A percentile compares a stretch with the other conserved stretches of the same genome.
phyloP scores from a whole-genome alignment of 805 yeast species.

The Suhomyces sp. region DNA sequence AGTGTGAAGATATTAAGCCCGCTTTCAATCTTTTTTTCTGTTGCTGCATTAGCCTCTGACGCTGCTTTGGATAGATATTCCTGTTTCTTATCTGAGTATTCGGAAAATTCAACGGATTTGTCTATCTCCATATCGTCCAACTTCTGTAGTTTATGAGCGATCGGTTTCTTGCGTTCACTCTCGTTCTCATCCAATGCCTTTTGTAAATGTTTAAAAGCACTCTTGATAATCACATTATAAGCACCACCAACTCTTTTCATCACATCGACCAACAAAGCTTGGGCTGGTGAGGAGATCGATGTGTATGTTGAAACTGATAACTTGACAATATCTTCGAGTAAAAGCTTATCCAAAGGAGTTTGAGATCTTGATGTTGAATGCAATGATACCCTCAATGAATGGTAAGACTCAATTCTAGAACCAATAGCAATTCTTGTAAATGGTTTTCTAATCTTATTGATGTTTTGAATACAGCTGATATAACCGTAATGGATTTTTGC shows the following conservation, averaged over 20 bases:
- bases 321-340: slow-evolving; percentile 64
- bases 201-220: slow-evolving; percentile 49
- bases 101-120: too few relatives aligned
- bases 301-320: slow-evolving; percentile 69
- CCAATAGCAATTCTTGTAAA: slow-evolving; percentile 79
- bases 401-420: slow-evolving; percentile 69
- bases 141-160: too few relatives aligned
- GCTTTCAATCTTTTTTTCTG: slow-evolving; percentile 59
- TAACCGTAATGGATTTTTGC: slow-evolving; percentile 55
- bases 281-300: slow-evolving; percentile 69
- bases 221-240: slow-evolving; percentile 52
- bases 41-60: too few relatives aligned
- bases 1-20: slow-evolving; percentile 58
- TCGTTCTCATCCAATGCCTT: slow-evolving; percentile 46
- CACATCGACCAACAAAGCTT: slow-evolving; percentile 61
- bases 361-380: slow-evolving; percentile 74
- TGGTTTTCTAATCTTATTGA: slow-evolving; percentile 63
- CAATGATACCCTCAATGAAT: slow-evolving; percentile 67
- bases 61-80: too few relatives aligned
- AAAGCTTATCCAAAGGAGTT: slow-evolving; percentile 57
- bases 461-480: slow-evolving; percentile 58
- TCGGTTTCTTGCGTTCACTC: too few relatives aligned
- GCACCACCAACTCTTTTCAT: slow-evolving; percentile 71
- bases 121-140: too few relatives aligned
- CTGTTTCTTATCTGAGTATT: too few relatives aligned